These are phyloP conservation scores for Sequoiadendron giganteum DNA, from an alignment of 75 land plant species.

Conservation along the genomic window DNA sequence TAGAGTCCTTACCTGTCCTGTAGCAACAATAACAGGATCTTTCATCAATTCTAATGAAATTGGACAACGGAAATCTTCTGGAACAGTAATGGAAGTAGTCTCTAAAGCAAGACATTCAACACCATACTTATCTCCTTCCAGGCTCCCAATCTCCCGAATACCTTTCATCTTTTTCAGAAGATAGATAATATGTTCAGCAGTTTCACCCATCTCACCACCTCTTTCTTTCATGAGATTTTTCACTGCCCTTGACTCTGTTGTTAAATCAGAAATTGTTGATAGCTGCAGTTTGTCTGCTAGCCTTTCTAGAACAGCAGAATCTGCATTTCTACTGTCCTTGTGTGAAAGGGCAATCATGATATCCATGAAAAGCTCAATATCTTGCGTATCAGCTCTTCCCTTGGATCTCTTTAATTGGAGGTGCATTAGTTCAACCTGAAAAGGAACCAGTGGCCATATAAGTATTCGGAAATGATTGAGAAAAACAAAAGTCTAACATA, in stretches of 20 bases:
- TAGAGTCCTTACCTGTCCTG: constrained; percentile 72
- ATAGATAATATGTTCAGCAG: constrained; percentile 44
- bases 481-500: not conserved
- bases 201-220: constrained; percentile 32
- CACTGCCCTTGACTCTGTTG: constrained; percentile 61
- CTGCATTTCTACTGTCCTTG: constrained; percentile 28
- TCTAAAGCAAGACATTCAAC: constrained; percentile 69
- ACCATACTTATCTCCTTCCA: constrained; percentile 30
- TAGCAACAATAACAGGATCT: constrained; percentile 92
- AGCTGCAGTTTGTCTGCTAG: constrained; percentile 74
- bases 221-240: constrained; percentile 53
- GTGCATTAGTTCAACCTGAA: constrained; percentile 83
- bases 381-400: constrained; percentile 51
- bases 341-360: constrained; percentile 11
- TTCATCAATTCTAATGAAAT: constrained; percentile 90
- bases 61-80: constrained; percentile 91
- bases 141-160: constrained; percentile 33
- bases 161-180: constrained; percentile 59
- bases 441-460: not conserved
- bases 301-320: constrained; percentile 43
- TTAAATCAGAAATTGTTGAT: constrained; percentile 56
- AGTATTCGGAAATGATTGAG: not conserved
- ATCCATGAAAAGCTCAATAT: constrained; percentile 46
- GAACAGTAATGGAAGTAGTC: constrained; percentile 53
- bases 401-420: constrained; percentile 81